Evolutionary conservation across 1,139 yeast genomes (phyloP), one percentile per base, ranked within the genome.

Genomic region (Blastobotrys aristatus): DNA sequence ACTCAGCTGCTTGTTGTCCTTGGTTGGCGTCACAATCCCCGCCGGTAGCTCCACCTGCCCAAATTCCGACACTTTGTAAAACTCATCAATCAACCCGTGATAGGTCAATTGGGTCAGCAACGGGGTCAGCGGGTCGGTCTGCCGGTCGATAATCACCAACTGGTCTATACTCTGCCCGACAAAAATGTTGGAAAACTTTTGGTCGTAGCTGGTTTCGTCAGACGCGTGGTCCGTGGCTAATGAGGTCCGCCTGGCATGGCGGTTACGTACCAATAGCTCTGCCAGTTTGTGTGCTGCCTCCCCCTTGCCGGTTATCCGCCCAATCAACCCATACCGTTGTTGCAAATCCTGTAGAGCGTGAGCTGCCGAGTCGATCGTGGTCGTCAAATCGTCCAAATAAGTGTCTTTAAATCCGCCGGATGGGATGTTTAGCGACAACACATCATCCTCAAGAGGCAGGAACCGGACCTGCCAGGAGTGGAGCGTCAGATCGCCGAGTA

Each of bases 81-180:
- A 65, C 60, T 89, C 96, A 61, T 87, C 90, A 20, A 89, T 71
- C 13, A 92, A 70, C 0, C 98, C 98, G 31, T 79, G 75, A 61
- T 90, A 92, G 2, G 88, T 85, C 56, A 89, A 68, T 59, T 92
- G 97, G 31, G 82, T 79, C 52, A 88, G 68, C 13, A 87, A 60
- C 1, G 89, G 82, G 0, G 96, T 79, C 5, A 84, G 62, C 43
- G 79, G 74, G 66, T 92, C 98, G 30, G 82, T 63, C 49, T 80
- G 78, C 46, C 98, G 71, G 60, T 92, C 98, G 20, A 92, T 60
- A 1, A 90, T 82, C 14, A 92, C 74, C 42, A 90, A 67, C 32
- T 69, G 70, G 48, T 69, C 75, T 37, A 69, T 56, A 6, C 53
- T 52, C 7, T 58, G 55, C 17, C 71, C 71, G 1, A 61, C 57